Evolutionary conservation across 2,329 filamentous ascomycete species (phyloP), one percentile per base, ranked within the genome.

Genomic region (Claviceps citrina): DNA sequence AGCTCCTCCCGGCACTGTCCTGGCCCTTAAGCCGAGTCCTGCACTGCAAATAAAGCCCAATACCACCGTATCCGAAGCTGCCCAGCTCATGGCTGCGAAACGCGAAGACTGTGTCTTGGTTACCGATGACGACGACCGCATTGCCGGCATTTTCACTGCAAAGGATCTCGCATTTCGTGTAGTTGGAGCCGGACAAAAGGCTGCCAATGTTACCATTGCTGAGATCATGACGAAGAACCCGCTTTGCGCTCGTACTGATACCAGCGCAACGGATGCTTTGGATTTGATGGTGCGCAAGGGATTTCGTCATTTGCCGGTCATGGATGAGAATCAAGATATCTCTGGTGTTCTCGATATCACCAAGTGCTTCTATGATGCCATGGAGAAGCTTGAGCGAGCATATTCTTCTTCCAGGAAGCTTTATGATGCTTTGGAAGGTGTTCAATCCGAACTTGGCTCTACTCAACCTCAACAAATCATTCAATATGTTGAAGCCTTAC

Each of bases 161-260:
- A 98, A 98, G 68, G 91, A 98, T 68, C 70, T 98, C 57, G 91
- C 91, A 15, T 98, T 96, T 69, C 79, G 91, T 43, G 91, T 98
- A 9, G 89, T 98, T 20, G 91, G 89, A 41, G 77, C 79, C 41
- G 91, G 91, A 22, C 72, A 87, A 54, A 93, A 94, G 66, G 83
- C 91, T 25, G 81, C 76, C 59, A 84, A 80, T 57, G 77, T 96
- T 51, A 93, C 85, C 18, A 95, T 98, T 57, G 83, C 86, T 49
- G 87, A 96, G 57, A 98, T 98, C 61, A 98, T 98, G 91, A 98
- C 91, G 58, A 95, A 96, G 71, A 98, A 98, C 66, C 91, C 91
- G 9, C 76, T 98, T 13, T 98, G 91, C 60, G 91, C 91, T 40
- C 79, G 91, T 59, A 98, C 91, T 43, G 91, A 98, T 58, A 98